phyloP scores from a whole-genome alignment of 176 grass and related monocot genomes.

The Bolboschoenus planiculmis region DNA sequence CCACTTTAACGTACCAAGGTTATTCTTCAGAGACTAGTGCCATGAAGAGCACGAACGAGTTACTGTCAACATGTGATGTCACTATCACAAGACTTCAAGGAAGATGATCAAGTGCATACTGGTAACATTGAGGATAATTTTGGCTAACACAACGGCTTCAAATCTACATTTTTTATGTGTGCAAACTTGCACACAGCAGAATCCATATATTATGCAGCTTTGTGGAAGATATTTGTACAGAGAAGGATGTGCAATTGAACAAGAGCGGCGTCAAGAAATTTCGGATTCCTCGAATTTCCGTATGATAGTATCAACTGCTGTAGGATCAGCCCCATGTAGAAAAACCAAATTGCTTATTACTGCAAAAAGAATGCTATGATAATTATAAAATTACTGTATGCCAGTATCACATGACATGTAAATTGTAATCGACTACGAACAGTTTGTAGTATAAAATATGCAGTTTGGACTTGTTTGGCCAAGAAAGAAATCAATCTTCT shows the following conservation, averaged over 20 bases:
- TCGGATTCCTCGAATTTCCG: too few species aligned
- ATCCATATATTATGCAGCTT: background rate
- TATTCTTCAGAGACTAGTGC: background rate
- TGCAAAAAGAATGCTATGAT: background rate
- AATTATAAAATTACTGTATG: background rate
- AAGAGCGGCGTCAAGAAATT: background rate
- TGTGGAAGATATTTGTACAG: background rate
- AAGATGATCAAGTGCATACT: background rate
- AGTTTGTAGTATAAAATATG: background rate
- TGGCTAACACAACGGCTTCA: background rate
- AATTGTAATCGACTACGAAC: background rate
- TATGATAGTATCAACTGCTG: background rate
- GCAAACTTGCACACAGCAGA: too few species aligned
- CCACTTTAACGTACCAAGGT: background rate
- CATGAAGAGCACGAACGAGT: background rate
- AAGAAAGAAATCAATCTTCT: background rate
- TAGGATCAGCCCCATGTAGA: background rate
- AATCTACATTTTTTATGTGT: background rate
- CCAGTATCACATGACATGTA: background rate
- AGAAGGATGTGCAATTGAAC: background rate
- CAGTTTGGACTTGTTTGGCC: background rate
- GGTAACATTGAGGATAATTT: background rate
- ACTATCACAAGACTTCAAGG: constrained; percentile 22
- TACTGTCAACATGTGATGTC: constrained; percentile 4
- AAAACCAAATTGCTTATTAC: background rate